Conservation (phyloP, 2,329 filamentous ascomycete genomes). For the Aureobasidium sp. region DNA sequence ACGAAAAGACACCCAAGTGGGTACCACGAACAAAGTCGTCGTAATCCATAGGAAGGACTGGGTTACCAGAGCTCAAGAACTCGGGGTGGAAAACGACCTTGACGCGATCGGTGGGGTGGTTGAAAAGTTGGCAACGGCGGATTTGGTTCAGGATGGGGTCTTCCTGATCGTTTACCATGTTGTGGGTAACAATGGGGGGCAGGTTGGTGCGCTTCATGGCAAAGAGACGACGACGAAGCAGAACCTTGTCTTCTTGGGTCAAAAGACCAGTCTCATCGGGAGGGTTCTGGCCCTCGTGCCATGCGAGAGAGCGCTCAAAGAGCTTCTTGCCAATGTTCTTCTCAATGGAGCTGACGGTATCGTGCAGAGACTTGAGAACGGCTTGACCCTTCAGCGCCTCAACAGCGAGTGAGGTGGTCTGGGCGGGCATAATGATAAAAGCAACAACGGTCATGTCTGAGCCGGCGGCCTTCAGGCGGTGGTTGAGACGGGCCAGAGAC, state of each 20-base stretch:
- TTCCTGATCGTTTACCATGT: constrained; percentile 91
- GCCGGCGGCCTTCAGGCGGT: constrained; percentile 73
- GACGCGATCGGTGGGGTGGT: constrained; percentile 87
- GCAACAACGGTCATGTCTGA: constrained; percentile 93
- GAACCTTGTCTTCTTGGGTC: constrained; percentile 81
- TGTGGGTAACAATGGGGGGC: constrained; percentile 95
- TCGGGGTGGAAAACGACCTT: constrained; percentile 98
- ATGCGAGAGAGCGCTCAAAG: constrained; percentile 87
- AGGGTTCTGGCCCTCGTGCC: constrained; percentile 89
- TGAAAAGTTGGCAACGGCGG: constrained; percentile 92
- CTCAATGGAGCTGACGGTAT: constrained; percentile 89
- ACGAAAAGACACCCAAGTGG: constrained; percentile 89
- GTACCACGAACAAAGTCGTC: constrained; percentile 98
- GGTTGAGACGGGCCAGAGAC: constrained; percentile 86
- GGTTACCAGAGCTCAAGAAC: constrained; percentile 92
- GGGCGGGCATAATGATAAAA: constrained; percentile 97
- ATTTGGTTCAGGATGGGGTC: constrained; percentile 96
- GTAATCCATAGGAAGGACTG: constrained; percentile 90
- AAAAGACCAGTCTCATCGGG: constrained; percentile 97
- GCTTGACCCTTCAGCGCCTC: constrained; percentile 95
- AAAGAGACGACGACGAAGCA: constrained; percentile 83
- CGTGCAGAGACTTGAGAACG: constrained; percentile 89
- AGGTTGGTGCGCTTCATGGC: constrained; percentile 90
- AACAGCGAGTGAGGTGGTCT: constrained; percentile 89
- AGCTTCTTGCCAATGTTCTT: constrained; percentile 85